Base-by-base conservation (phyloP, 2,329 filamentous ascomycete genomes). In the Coniochaeta prunicola region DNA sequence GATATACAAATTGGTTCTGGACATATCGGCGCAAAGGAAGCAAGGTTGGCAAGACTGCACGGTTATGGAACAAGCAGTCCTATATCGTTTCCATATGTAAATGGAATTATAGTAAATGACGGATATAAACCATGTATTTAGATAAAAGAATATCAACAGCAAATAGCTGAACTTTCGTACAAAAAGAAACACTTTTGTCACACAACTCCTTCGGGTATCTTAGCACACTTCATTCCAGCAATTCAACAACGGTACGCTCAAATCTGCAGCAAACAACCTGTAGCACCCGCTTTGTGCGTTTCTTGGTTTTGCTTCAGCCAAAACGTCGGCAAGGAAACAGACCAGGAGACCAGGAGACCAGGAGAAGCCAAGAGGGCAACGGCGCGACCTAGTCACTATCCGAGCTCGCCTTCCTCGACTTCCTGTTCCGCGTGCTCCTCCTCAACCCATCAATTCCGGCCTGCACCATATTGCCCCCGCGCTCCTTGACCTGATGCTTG, bases 401-500 rank as follows among this genome's bases (percentile, higher is more conserved):
- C 56, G 30, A 31, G 26, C 34, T 31, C 4, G 40, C 48, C 19
- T 36, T 45, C 38, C 42, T 19, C 34, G 45, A 55, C 24, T 50
- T 60, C 59, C 61, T 58, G 24, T 58, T 61, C 59, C 59, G 60
- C 31, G 38, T 48, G 21, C 64, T 64, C 62, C 67, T 72, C 62
- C 68, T 69, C 53, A 69, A 53, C 36, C 68, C 63, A 31, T 71
- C 65, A 13, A 75, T 62, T 1, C 72, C 71, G 12, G 73, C 66
- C 57, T 70, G 69, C n/a, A 76, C 62, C 40, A 68, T 61, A 26
- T 64, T 67, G 2, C 70, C 69, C 1, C 70, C 71, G 60, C 71
- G 70, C 21, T 65, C 77, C 66, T 77, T 76, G 8, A 83, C 70
- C 53, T 77, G 71, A 67, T 82, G 80, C 70, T 82, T 84, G 55